Evolutionary conservation across 1,284 basidiomycete species (phyloP).

Genomic region (Marasmius sp.): DNA sequence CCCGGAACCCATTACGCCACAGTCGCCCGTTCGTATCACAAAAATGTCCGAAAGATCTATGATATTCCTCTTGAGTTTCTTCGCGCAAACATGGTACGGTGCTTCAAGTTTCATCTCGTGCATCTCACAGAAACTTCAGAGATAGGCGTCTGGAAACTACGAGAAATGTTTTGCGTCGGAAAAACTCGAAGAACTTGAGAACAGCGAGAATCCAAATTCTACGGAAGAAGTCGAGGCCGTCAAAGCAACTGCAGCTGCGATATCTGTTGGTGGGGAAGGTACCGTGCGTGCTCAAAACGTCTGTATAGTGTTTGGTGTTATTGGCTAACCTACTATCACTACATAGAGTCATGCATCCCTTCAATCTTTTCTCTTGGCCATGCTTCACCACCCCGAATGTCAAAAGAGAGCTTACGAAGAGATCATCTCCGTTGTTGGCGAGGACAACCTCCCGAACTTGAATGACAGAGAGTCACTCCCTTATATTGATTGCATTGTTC

Average conservation of each 20-base stretch:
- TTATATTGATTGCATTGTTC: slow-evolving; percentile 1
- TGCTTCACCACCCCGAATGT: background rate
- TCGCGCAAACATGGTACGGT: background rate
- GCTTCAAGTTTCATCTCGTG: background rate
- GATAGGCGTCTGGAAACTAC: background rate
- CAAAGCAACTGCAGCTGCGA: background rate
- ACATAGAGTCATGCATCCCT: background rate
- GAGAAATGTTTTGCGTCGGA: slow-evolving; percentile 1
- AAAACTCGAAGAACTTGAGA: background rate
- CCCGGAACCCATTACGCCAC: slow-evolving; percentile 24
- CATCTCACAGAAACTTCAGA: background rate
- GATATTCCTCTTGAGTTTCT: slow-evolving; percentile 11
- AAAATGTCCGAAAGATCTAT: slow-evolving; percentile 6
- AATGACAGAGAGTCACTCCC: slow-evolving; percentile 4
- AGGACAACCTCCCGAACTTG: background rate
- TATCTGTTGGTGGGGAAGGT: background rate
- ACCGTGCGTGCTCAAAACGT: background rate
- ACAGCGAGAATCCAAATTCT: background rate
- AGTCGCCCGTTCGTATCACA: slow-evolving; percentile 10
- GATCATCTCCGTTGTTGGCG: background rate
- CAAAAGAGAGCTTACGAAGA: slow-evolving; percentile 2
- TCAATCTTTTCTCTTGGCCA: background rate
- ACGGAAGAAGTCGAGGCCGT: background rate
- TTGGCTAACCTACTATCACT: background rate
- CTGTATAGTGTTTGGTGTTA: background rate